A percentile compares a stretch with the other conserved stretches of the same genome.
Conservation (phyloP, 352 stramenopile genomes). For the Pythium aphanidermatum region DNA sequence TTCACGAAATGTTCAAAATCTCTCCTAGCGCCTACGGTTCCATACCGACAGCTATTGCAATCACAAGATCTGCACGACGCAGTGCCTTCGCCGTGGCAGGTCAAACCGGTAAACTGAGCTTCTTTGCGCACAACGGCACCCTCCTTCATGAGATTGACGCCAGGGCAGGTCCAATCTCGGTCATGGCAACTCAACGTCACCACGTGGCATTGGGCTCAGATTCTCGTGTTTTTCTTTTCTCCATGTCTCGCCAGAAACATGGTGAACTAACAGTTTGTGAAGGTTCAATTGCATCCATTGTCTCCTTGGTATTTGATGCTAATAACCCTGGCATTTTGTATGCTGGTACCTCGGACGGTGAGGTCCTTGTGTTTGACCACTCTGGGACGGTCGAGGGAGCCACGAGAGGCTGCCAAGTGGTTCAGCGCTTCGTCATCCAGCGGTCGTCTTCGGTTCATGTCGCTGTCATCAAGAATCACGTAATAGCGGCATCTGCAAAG, state of each 20-base stretch:
- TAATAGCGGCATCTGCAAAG: not conserved
- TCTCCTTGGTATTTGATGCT: slow-evolving; percentile 43
- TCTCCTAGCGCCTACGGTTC: not conserved
- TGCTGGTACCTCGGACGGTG: slow-evolving; percentile 30
- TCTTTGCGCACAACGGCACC: slow-evolving; percentile 44
- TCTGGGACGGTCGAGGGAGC: not conserved
- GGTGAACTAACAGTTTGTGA: slow-evolving; percentile 28
- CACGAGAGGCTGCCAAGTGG: slow-evolving; percentile 16
- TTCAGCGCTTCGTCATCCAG: not conserved
- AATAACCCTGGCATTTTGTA: slow-evolving; percentile 38
- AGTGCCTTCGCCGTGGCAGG: slow-evolving; percentile 19
- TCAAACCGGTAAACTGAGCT: slow-evolving; percentile 4
- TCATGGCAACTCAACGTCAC: slow-evolving; percentile 31
- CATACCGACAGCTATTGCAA: slow-evolving; percentile 2
- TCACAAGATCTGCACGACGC: slow-evolving; percentile 15
- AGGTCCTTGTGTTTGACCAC: slow-evolving; percentile 35
- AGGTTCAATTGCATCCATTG: slow-evolving; percentile 28
- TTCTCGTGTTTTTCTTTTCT: slow-evolving; percentile 23
- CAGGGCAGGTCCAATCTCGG: slow-evolving; percentile 9
- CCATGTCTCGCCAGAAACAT: slow-evolving; percentile 22
- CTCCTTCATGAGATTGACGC: slow-evolving; percentile 30
- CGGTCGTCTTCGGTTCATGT: slow-evolving; percentile 11
- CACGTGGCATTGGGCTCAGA: slow-evolving; percentile 37
- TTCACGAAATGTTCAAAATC: not conserved
- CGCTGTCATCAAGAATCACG: slow-evolving; percentile 3